Evolutionary conservation across 768 basidiomycete genomes (phyloP), one percentile per base, ranked within the genome.

Genomic region (Suillus weaverae): DNA sequence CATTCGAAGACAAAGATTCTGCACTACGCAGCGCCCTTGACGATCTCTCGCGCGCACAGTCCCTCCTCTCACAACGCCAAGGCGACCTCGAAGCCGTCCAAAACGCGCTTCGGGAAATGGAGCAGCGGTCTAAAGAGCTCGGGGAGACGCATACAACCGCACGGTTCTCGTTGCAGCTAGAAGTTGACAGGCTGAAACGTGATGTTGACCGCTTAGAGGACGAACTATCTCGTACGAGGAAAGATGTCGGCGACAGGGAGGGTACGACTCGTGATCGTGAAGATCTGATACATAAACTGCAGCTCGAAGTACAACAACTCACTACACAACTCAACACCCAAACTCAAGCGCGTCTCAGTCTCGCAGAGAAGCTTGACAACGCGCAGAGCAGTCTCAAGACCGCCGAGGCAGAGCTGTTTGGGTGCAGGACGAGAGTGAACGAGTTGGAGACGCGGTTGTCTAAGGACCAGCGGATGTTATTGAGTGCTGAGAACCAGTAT

Each of bases 121-220:
- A 97, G 71, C 80, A 82, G 35, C 93, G 95, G 74, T 87, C 88
- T 30, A 89, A 89, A 77, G 83, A 87, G 64, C 83, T 89, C 0
- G 96, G 96, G 26, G 94, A 97, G 77, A 87, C 89, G 14, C 91
- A 91, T 70, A 90, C 90, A 0, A 89, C 88, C 3, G 90, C 94
- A 30, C 83, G 88, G 51, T 93, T 94, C 79, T 92, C 92, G 0
- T 78, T 98, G 38, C 93, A 97, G 74, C 84, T 98, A 22, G 96
- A 99, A 75, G 82, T 92, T 1, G 97, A 98, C 67, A 80, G 94
- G 3, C 78, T 95, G 57, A 89, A 89, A 74, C 84, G 95, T 35
- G 97, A 99, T 72, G 70, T 97, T 46, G 88, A 89, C 67, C 81
- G 91, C 4, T 81, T 90, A 2, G 92, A 97, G 70, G 88, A 90